Conservation (phyloP, 768 basidiomycete genomes). For the Xanthoconium stramineum region DNA sequence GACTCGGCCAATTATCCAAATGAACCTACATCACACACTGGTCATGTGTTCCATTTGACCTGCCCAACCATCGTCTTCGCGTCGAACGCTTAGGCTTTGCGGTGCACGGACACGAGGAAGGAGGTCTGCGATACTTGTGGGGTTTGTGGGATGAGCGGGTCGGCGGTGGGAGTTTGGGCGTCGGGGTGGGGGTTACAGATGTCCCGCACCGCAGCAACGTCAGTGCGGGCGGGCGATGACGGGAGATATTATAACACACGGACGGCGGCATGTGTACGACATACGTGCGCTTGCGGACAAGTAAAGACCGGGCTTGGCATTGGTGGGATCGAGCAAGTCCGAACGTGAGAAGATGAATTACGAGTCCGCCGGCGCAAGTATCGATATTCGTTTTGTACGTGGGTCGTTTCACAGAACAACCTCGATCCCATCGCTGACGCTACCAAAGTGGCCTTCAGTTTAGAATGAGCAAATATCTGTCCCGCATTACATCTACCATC, state of each 20-base stretch:
- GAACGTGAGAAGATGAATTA: no score
- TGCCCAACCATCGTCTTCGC: slow-evolving; percentile 71
- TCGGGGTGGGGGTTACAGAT: neutral
- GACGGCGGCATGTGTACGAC: slow-evolving; percentile 43
- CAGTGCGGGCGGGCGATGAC: slow-evolving; percentile 20
- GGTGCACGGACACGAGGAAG: slow-evolving; percentile 63
- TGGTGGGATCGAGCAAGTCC: no score
- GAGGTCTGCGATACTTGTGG: slow-evolving; percentile 69
- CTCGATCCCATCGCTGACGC: no score
- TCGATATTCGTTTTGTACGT: no score
- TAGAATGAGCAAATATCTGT: no score
- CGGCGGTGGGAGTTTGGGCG: slow-evolving; percentile 3
- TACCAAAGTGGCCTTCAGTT: no score
- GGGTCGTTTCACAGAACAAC: no score
- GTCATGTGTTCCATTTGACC: slow-evolving; percentile 86
- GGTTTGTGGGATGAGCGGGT: slow-evolving; percentile 46
- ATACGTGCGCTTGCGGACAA: slow-evolving; percentile 47
- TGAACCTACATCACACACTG: slow-evolving; percentile 47
- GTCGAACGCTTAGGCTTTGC: slow-evolving; percentile 71
- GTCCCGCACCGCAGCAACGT: neutral
- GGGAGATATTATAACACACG: slow-evolving; percentile 26
- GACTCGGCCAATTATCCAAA: slow-evolving; percentile 11
- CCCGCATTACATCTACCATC: no score
- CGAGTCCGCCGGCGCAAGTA: no score
- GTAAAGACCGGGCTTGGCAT: slow-evolving; percentile 19